Percentiles rank a stretch among this genome's conserved stretches.
Conservation (phyloP, 2,329 filamentous ascomycete genomes). For the Paraconiothyrium brasiliense region DNA sequence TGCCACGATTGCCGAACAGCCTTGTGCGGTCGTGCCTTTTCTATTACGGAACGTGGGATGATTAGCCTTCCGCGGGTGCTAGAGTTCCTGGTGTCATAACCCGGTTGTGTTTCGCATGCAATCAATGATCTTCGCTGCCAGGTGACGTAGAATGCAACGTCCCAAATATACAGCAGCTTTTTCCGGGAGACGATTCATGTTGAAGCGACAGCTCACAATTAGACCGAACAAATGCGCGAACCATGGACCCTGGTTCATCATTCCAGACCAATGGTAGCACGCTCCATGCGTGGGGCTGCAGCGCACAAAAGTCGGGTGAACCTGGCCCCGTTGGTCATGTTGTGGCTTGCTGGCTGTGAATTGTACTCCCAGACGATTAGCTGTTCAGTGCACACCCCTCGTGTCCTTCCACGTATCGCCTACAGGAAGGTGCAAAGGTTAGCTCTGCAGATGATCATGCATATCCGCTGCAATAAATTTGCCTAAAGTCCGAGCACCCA, state of each 20-base stretch:
- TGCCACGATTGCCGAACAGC: slow-evolving; percentile 14
- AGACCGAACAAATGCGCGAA: not conserved
- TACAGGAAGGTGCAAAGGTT: slow-evolving; percentile 11
- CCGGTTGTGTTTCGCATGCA: not conserved
- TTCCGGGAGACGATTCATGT: not conserved
- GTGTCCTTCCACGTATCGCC: slow-evolving; percentile 6
- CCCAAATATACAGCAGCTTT: not conserved
- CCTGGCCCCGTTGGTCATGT: slow-evolving; percentile 5
- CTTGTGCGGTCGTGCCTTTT: slow-evolving; percentile 3
- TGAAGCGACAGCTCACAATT: not conserved
- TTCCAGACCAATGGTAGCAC: slow-evolving; percentile 10
- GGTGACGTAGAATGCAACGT: not conserved
- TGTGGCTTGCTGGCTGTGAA: slow-evolving; percentile 12
- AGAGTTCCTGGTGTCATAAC: not conserved
- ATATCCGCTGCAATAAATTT: slow-evolving; percentile 12
- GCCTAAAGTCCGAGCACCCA: slow-evolving; percentile 5
- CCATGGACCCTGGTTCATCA: not conserved
- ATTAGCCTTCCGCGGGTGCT: not conserved
- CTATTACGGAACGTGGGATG: not conserved
- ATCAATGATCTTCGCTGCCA: not conserved
- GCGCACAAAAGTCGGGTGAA: slow-evolving; percentile 1
- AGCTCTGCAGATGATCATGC: slow-evolving; percentile 11
- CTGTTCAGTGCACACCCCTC: not conserved
- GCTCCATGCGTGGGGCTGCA: slow-evolving; percentile 1
- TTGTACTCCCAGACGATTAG: not conserved